Conservation (phyloP, 306 rosid species). For the Erythrophleum fordii region DNA sequence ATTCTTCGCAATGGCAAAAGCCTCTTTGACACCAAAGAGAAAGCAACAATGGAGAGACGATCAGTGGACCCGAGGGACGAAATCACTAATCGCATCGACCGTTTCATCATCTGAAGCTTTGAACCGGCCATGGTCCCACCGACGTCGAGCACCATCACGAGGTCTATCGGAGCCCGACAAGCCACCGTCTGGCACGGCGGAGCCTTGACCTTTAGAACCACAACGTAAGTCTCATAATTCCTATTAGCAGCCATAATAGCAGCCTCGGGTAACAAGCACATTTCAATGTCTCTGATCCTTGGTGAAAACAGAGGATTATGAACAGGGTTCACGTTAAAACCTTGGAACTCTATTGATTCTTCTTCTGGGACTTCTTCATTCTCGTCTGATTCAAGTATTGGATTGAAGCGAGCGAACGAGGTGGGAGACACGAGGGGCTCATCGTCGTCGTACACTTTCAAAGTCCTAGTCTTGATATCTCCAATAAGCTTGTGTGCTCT, state of each 20-base stretch:
- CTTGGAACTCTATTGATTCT: conserved; percentile 60
- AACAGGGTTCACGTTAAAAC: conserved; percentile 56
- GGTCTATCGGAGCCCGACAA: conserved; percentile 70
- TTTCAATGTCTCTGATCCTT: conserved; percentile 45
- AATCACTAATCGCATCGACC: conserved; percentile 62
- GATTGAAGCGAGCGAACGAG: conserved; percentile 70
- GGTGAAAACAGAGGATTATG: conserved; percentile 11
- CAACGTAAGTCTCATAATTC: conserved; percentile 64
- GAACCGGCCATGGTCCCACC: conserved; percentile 51
- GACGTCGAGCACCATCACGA: conserved; percentile 78
- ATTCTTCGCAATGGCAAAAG: conserved; percentile 67
- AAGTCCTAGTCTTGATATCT: conserved; percentile 50
- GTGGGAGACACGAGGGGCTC: conserved; percentile 82
- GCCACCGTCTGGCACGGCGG: conserved; percentile 42
- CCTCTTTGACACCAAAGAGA: conserved; percentile 81
- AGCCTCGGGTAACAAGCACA: conserved; percentile 65
- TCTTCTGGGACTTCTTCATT: conserved; percentile 54
- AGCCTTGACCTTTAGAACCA: conserved; percentile 72
- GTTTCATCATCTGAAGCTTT: conserved; percentile 70
- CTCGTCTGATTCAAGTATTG: conserved; percentile 87
- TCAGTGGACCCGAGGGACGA: conserved; percentile 71
- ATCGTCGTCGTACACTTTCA: conserved; percentile 80
- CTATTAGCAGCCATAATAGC: conserved; percentile 75
- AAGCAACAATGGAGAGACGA: conserved; percentile 84
- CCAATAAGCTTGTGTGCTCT: conserved; percentile 32